phyloP scores from a whole-genome alignment of 2,329 filamentous ascomycete species.

The Ophiostoma pallidulum region DNA sequence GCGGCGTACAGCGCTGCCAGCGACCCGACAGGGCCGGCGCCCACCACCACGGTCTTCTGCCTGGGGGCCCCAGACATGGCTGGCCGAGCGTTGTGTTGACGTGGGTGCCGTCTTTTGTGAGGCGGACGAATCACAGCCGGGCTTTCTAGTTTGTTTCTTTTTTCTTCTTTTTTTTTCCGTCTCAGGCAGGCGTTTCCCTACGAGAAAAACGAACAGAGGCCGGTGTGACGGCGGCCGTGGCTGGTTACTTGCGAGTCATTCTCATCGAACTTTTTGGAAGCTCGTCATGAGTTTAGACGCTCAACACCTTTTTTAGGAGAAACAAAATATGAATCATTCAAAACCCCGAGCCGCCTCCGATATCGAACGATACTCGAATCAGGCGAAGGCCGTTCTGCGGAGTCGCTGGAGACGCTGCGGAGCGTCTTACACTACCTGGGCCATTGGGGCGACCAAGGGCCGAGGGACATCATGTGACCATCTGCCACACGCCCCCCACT shows the following conservation, averaged over 20 bases:
- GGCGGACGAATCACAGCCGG: too few species aligned
- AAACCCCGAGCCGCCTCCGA: too few species aligned
- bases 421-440: too few species aligned
- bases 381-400: too few species aligned
- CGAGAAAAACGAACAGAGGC: neutral
- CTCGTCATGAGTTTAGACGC: neutral
- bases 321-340: neutral
- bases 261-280: neutral
- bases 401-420: too few species aligned
- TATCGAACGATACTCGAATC: conserved; percentile 11
- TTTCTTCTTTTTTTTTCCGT: too few species aligned
- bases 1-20: conserved; percentile 90
- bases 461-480: too few species aligned
- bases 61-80: conserved; percentile 14
- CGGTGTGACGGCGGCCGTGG: neutral
- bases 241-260: neutral
- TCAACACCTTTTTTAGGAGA: neutral
- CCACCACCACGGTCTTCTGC: conserved; percentile 74
- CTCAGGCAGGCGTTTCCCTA: too few species aligned
- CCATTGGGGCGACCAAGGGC: too few species aligned
- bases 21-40: conserved; percentile 87
- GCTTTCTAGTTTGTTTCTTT: too few species aligned
- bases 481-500: too few species aligned
- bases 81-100: too few species aligned
- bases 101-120: neutral